A percentile compares a stretch with the other conserved stretches of the same genome.
Evolutionary conservation across 176 grass and related monocot species (phyloP).

Genomic region (Rhynchospora tenuis): DNA sequence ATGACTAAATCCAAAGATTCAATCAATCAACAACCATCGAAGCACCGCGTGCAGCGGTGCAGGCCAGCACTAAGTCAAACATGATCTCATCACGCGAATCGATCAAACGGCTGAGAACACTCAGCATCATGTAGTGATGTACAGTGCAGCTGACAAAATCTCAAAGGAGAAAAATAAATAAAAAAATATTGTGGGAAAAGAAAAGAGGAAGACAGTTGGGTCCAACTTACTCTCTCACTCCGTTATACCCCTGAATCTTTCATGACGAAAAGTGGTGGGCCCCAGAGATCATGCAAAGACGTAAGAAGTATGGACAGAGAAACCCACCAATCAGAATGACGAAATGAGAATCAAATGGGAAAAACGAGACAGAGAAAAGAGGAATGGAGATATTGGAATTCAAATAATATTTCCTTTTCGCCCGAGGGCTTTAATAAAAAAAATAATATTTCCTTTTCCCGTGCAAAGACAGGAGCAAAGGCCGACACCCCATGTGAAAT

Average conservation of each 20-base stretch:
- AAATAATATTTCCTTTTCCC: background rate
- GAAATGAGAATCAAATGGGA: constrained; percentile 2
- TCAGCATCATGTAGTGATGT: background rate
- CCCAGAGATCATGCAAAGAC: background rate
- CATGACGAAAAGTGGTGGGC: background rate
- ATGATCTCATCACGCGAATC: background rate
- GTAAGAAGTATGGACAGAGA: background rate
- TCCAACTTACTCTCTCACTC: background rate
- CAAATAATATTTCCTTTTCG: background rate
- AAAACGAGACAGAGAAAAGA: background rate
- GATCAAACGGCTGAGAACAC: background rate
- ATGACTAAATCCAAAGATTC: background rate
- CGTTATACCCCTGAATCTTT: background rate
- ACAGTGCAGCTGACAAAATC: background rate
- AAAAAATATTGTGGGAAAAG: background rate
- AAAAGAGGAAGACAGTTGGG: background rate
- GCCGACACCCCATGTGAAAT: background rate
- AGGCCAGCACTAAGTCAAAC: background rate
- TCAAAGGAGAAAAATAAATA: background rate
- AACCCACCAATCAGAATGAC: background rate
- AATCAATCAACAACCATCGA: background rate
- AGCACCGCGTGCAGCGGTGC: background rate
- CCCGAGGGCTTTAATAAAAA: too few species aligned
- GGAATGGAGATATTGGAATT: background rate
- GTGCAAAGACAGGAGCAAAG: background rate